Evolutionary conservation across 495 filamentous ascomycete species (phyloP), one percentile per base, ranked within the genome.

Genomic region (Neurospora sp.): DNA sequence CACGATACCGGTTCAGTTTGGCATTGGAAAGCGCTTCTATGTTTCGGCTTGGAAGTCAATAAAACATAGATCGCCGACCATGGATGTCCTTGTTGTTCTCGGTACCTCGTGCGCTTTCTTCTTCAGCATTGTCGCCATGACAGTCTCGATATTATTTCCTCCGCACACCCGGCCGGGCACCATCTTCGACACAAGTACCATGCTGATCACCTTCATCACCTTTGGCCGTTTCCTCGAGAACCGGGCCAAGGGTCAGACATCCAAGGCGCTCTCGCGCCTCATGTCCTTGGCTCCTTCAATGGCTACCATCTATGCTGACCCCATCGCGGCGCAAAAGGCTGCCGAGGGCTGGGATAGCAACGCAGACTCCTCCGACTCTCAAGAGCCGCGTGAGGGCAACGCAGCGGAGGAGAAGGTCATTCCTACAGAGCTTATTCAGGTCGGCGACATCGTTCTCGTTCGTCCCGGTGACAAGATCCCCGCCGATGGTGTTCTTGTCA

Each of bases 41-140:
- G 78, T 91, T 44, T 93, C 92, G 20, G 94, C 94, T n/a, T 98
- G 86, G 79, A 97, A 94, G 78, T 96, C 93, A 1, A 80, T 99
- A 69, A 91, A 90, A 77, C 96, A 99, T 79, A 87, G 90, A 11
- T 91, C 93, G 3, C 94, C 96, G 2, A 98, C 96, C 1, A 99
- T 99, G 96, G 96, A 99, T 78, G 95, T 99, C 2, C 86, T 99
- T 5, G 94, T 99, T 44, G 92, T 96, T 70, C 81, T 98, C 5
- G 96, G 96, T 12, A 99, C 96, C 20, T 97, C 94, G 0, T 92
- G 94, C n/a, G 96, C 96, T 4, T 99, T 98, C 85, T 97, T 98
- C 81, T 99, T 98, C 83, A 98, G 95, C 79, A 82, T 93, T 75
- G 89, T 92, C 54, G 91, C 94, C 12, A 98, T 99, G 94, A 16